Evolutionary conservation across 2,329 filamentous ascomycete genomes (phyloP).

Genomic region (Botrytis byssoidea): DNA sequence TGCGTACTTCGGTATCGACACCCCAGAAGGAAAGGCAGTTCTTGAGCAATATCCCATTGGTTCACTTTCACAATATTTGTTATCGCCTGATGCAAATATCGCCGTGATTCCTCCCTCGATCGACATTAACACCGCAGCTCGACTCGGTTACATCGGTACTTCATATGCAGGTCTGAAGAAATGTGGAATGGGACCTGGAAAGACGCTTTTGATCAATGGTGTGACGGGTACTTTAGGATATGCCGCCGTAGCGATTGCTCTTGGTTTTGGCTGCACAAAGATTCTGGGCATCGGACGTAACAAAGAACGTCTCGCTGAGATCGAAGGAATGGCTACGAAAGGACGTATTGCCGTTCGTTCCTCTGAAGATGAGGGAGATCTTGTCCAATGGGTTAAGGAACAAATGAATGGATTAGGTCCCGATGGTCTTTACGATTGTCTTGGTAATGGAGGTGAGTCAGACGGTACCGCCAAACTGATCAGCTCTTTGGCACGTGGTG

Average conservation of each 20-base stretch:
- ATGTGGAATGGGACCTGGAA: constrained; percentile 2
- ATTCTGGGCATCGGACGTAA: not conserved
- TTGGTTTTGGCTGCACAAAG: not conserved
- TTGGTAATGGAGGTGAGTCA: not conserved
- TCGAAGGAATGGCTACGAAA: not conserved
- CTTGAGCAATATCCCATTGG: not conserved
- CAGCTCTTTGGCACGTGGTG: not conserved
- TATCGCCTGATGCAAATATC: not conserved
- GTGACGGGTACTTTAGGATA: not conserved
- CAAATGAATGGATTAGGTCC: not conserved
- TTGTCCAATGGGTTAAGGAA: not conserved
- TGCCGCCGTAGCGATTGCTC: not conserved
- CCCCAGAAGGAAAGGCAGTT: not conserved
- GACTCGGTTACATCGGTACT: not conserved
- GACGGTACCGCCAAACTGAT: not conserved
- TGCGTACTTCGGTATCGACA: not conserved
- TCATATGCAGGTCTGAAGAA: not conserved
- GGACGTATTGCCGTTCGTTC: not conserved
- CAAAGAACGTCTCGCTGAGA: not conserved
- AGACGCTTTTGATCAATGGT: not conserved
- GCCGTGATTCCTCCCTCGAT: not conserved
- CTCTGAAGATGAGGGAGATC: not conserved
- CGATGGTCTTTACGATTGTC: constrained; percentile 2
- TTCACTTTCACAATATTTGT: not conserved
- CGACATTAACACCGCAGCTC: not conserved